Evolutionary conservation across 2,329 filamentous ascomycete genomes (phyloP), one percentile per base, ranked within the genome.

Genomic region (Capronia epimyces): DNA sequence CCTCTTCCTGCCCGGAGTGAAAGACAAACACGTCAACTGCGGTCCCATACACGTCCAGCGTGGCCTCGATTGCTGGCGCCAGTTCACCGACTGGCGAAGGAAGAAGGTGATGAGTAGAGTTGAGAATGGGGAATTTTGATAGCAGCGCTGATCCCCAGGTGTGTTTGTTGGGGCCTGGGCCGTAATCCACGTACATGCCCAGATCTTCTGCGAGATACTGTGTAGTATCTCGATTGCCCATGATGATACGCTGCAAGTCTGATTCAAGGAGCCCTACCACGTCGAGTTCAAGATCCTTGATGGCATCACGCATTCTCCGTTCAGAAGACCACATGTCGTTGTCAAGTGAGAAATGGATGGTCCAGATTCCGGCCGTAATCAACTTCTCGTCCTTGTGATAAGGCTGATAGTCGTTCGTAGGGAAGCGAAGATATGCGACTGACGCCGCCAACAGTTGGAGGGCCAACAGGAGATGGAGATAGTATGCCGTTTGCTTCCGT

Each of bases 251-350:
- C 72, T 98, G 93, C 29, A 88, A 79, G 66, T 98, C 93, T 0
- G 86, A 87, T 69, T 98, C 93, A 0, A 98, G 78, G 16, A 98
- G 79, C n/a, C 93, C 93, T 41, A 98, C 80, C 3, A 98, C 88
- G 65, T 98, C 93, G n/a, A 98, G 74, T 69, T 98, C 93, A n/a
- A 95, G 75, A 64, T 97, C 93, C 64, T 88, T 83, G 69, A 95
- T 84, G 12, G 95, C 76, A 72, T 96, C 85, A 52, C 88, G 86
- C 82, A 95, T 94, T 57, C 93, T 89, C 62, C 87, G 82, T 69
- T 98, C 93, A 0, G 91, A 95, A 8, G 88, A 91, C 89, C 89
- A 97, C 90, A 97, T 96, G 67, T 96, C 87, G 63, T 98, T 97
- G 71, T 98, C 93, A 16, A 98, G 81, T 12, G 87, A 90, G 69